Evolutionary conservation across 306 rosid species (phyloP), one percentile per base, ranked within the genome.

Genomic region (Castanopsis chinensis): DNA sequence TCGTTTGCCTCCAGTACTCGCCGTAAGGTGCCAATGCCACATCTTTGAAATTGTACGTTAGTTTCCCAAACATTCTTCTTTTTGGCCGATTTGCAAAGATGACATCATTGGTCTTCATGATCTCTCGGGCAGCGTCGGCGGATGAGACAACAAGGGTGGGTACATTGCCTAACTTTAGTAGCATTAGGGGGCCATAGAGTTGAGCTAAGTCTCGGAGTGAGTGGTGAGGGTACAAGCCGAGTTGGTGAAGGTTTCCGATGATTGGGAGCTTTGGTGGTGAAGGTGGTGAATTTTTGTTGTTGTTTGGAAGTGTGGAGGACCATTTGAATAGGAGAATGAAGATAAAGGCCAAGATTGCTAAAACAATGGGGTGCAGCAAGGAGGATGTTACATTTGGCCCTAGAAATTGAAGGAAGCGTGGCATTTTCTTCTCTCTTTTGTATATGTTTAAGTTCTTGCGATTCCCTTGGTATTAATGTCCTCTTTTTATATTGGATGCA

Each of bases 211-310:
- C 25, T 64, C 20, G 78, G 37, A 89, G 86, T 0, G 82, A 56
- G 23, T 58, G 87, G 43, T 90, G 86, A 72, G 90, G 83, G 5
- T 27, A 49, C 10, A 5, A 4, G 28, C 91, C 87, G 6, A 87
- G 56, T 68, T 84, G 90, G 41, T 83, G 91, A 37, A 90, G 75
- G 73, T 90, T 86, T 41, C 91, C 89, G 5, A 87, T 55, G 52
- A 90, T 12, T 2, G 91, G 93, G 13, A 88, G 55, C 67, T 73
- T 90, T 52, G 86, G 83, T 8, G 93, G 87, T 15, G 91, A 88
- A 28, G 90, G 90, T 4, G 85, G 85, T 71, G 74, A 84, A 37
- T 8, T 80, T n/a, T 52, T 54, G 21, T 0, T 17, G 57, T 11
- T 72, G 23, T 28, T 45, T 6, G 80, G 52, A 12, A 0, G 12